Evolutionary conservation across 75 land plant genomes (phyloP), one percentile per base, ranked within the genome.

Genomic region (Picea glauca): DNA sequence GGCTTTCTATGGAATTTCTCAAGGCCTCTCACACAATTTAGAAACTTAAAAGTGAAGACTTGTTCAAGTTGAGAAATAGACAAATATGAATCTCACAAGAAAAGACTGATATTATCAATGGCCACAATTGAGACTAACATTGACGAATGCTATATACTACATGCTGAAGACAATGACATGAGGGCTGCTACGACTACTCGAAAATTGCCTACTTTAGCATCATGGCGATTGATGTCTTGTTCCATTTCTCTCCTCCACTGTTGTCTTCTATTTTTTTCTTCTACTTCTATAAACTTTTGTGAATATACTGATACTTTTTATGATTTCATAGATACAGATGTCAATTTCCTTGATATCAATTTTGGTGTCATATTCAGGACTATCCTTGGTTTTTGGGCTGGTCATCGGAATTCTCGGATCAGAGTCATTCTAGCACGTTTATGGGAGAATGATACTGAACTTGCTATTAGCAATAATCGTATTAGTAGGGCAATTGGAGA

Each of bases 401-500:
- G 99, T 38, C 91, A 86, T 79, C 84, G 92, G 9, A 92, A 92
- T 79, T 94, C 94, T 2, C 87, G 81, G 72, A 90, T 90, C 58
- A 87, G 96, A 85, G 94, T 90, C 73, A 87, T 89, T 26, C 77
- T 96, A 17, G 96, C 96, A n/a, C 90, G 86, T 23, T 84, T 87
- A 32, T 96, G 98, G 98, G 93, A 93, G 80, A 90, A 93, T 78
- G 96, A 96, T 74, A 90, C 93, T 30, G 94, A 90, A 68, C 98
- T 93, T 81, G 82, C 89, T 58, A 85, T 96, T 32, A 83, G 83
- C 35, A 93, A 88, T 78, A 91, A 91, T 70, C 86, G 96, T 56
- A 93, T 93, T 43, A 93, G 82, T 74, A 83, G 98, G 72, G 94
- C 94, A 6, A 82, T 72, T 79, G 98, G 96, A 58, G 84, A 84